A percentile compares a stretch with the other conserved stretches of the same genome.
These are phyloP conservation scores for Penstemon barbatus DNA, from an alignment of 257 asterid species.

Conservation along the genomic window DNA sequence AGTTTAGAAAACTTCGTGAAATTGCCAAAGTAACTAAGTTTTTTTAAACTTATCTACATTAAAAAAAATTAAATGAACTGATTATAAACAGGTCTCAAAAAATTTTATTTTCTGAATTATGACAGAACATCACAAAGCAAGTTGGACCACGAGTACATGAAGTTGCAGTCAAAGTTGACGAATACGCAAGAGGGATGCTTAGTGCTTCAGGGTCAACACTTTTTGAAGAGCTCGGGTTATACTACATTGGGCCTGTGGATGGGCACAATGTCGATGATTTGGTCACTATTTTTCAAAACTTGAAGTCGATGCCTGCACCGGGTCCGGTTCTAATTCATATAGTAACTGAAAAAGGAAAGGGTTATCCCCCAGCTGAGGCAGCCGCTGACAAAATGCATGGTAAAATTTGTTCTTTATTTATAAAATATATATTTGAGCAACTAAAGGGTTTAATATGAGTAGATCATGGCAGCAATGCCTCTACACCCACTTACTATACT, in stretches of 20 bases:
- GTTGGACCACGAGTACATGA: conserved; percentile 76
- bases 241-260: conserved; percentile 80
- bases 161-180: conserved; percentile 80
- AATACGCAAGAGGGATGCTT: conserved; percentile 88
- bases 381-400: conserved; percentile 79
- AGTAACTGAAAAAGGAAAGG: conserved; percentile 77
- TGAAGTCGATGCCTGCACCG: conserved; percentile 64
- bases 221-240: conserved; percentile 80
- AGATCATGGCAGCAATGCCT: too few species aligned
- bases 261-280: conserved; percentile 70
- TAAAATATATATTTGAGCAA: too few species aligned
- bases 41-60: too few species aligned
- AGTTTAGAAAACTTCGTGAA: conserved; percentile 73
- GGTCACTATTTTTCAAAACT: conserved; percentile 55
- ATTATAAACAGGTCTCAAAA: background rate
- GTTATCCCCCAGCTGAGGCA: conserved; percentile 74
- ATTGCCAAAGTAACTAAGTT: conserved; percentile 58
- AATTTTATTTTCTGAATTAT: background rate
- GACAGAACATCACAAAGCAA: conserved; percentile 64
- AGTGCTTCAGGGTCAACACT: conserved; percentile 68
- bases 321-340: conserved; percentile 83
- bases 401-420: background rate
- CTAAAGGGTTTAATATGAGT: too few species aligned
- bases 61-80: too few species aligned
- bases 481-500: too few species aligned